Conservation (phyloP, 768 basidiomycete genomes). For the Kwoniella dendrophila region DNA sequence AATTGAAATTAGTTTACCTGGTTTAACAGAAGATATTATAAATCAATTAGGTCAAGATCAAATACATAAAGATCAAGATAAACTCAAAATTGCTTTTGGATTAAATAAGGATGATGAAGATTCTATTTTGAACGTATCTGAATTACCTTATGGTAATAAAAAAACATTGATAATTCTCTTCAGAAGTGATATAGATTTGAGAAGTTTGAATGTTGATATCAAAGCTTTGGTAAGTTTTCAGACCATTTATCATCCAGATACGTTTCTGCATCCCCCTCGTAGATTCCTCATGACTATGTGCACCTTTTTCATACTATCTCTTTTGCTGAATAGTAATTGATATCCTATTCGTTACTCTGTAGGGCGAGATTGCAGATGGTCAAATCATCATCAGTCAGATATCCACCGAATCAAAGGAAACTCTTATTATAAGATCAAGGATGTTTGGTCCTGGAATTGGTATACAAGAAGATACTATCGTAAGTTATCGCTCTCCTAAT, state of each 20-base stretch:
- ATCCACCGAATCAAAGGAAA: background rate
- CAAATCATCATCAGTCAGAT: slow-evolving; percentile 3
- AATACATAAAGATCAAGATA: background rate
- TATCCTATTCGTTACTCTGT: background rate
- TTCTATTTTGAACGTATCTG: slow-evolving; percentile 17
- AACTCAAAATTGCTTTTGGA: slow-evolving; percentile 2
- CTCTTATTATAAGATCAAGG: slow-evolving; percentile 28
- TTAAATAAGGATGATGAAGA: slow-evolving; percentile 5
- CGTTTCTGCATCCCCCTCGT: background rate
- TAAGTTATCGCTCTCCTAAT: slow-evolving; percentile 16
- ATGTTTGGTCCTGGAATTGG: slow-evolving; percentile 36
- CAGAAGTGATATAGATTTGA: slow-evolving; percentile 12
- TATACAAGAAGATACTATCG: slow-evolving; percentile 41
- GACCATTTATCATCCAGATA: background rate
- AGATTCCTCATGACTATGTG: background rate
- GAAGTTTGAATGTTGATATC: slow-evolving; percentile 14
- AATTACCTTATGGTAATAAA: slow-evolving; percentile 14
- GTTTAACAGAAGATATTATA: background rate
- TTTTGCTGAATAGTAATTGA: background rate
- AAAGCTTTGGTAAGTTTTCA: slow-evolving; percentile 25
- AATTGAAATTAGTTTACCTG: background rate
- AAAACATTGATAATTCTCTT: slow-evolving; percentile 22
- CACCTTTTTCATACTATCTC: background rate
- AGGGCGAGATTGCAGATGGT: slow-evolving; percentile 1
- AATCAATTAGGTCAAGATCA: background rate